Conservation (phyloP, 2,329 filamentous ascomycete species). For the Aspergillus thermomutatus region DNA sequence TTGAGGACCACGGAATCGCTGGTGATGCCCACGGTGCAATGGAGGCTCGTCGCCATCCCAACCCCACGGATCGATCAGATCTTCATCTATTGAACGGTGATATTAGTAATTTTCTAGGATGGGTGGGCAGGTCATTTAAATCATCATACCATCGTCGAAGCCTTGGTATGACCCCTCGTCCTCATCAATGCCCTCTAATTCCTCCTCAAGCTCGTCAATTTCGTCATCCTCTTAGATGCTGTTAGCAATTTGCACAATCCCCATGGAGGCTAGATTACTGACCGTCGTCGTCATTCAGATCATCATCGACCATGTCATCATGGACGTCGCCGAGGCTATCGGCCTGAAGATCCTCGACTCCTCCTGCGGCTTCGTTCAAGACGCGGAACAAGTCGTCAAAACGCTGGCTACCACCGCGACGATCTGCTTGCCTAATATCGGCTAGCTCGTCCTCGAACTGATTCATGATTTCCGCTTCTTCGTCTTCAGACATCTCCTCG, state of each 20-base stretch:
- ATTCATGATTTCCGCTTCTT: constrained; percentile 44
- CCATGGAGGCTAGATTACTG: constrained; percentile 16
- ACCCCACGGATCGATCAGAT: constrained; percentile 45
- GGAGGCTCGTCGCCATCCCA: constrained; percentile 54
- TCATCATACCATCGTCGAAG: constrained; percentile 30
- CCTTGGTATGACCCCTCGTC: constrained; percentile 41
- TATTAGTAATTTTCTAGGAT: constrained; percentile 29
- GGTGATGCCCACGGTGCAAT: constrained; percentile 41
- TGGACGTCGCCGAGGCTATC: constrained; percentile 48
- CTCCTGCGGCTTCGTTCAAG: constrained; percentile 40
- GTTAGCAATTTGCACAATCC: constrained; percentile 15
- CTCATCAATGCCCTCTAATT: constrained; percentile 45
- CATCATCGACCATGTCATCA: constrained; percentile 50
- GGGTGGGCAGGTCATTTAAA: neutral
- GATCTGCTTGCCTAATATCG: constrained; percentile 38
- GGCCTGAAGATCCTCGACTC: constrained; percentile 41
- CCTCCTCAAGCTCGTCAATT: constrained; percentile 45
- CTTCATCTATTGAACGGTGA: constrained; percentile 27
- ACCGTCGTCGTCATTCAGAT: constrained; percentile 58
- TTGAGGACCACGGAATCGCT: constrained; percentile 56
- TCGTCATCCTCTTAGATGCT: constrained; percentile 56
- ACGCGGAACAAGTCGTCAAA: constrained; percentile 47
- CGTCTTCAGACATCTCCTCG: constrained; percentile 46
- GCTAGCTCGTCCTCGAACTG: constrained; percentile 42
- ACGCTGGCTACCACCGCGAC: constrained; percentile 40